Evolutionary conservation across 331 rosid species (phyloP).

Genomic region (Quercus phellos): DNA sequence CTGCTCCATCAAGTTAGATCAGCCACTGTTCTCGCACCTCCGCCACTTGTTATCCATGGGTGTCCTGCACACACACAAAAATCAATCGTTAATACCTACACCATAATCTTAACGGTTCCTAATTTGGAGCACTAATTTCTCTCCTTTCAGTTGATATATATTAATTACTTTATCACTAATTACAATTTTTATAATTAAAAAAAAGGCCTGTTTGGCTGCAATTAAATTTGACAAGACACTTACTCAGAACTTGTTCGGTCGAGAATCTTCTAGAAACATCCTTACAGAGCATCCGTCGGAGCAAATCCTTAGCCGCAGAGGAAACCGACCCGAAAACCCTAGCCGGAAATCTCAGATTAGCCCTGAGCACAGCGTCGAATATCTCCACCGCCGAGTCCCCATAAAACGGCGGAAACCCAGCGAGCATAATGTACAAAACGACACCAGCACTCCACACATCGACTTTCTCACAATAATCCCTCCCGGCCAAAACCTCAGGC

Average conservation of each 20-base stretch:
- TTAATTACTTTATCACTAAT: no score
- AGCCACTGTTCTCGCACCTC: conserved; percentile 12
- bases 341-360: conserved; percentile 55
- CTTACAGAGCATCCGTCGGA: conserved; percentile 57
- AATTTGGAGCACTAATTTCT: no score
- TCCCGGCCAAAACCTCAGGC: conserved; percentile 59
- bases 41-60: conserved; percentile 50
- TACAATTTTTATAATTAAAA: no score
- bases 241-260: conserved; percentile 62
- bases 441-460: conserved; percentile 89
- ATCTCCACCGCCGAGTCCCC: conserved; percentile 59
- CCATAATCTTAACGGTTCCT: no score
- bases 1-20: conserved; percentile 2
- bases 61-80: conserved; percentile 39
- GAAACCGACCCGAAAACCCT: conserved; percentile 43
- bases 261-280: conserved; percentile 60
- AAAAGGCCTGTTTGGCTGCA: background rate
- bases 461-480: conserved; percentile 52
- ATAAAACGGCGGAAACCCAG: conserved; percentile 54
- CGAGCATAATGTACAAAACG: conserved; percentile 58
- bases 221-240: conserved; percentile 10
- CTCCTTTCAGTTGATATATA: no score
- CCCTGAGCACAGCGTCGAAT: conserved; percentile 56
- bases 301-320: conserved; percentile 51
- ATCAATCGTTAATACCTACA: background rate